These are phyloP conservation scores for Byssochlamys sp. DNA, from an alignment of 2,329 filamentous ascomycete genomes.

Conservation along the genomic window DNA sequence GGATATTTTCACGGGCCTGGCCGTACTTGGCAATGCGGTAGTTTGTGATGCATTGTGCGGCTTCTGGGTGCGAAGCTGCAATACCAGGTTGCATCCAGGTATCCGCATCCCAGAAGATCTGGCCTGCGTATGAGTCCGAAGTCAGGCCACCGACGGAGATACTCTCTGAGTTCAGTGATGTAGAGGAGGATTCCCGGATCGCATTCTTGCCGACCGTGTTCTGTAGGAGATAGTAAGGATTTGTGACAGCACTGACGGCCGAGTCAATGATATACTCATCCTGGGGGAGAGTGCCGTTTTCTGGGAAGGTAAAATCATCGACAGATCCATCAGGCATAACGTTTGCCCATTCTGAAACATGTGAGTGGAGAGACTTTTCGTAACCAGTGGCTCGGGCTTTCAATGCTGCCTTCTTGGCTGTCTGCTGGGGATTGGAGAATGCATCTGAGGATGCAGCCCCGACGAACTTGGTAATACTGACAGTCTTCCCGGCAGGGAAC, in stretches of 20 bases:
- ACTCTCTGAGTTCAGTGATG: constrained; percentile 50
- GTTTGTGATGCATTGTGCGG: constrained; percentile 54
- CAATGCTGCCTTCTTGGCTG: constrained; percentile 48
- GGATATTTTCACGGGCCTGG: constrained; percentile 53
- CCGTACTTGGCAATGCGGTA: constrained; percentile 51
- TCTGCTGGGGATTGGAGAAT: constrained; percentile 47
- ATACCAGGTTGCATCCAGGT: constrained; percentile 61
- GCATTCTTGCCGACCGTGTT: constrained; percentile 47
- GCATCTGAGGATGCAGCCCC: constrained; percentile 61
- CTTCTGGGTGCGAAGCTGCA: constrained; percentile 53
- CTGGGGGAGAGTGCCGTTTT: constrained; percentile 47
- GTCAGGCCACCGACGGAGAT: constrained; percentile 59
- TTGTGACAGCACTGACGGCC: constrained; percentile 39
- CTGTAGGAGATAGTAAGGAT: constrained; percentile 40
- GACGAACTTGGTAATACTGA: constrained; percentile 56
- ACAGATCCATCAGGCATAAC: constrained; percentile 54
- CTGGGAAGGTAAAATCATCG: constrained; percentile 51
- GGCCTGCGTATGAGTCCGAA: constrained; percentile 58
- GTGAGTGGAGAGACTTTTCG: constrained; percentile 44
- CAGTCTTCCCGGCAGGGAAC: constrained; percentile 44
- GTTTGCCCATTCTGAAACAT: constrained; percentile 52
- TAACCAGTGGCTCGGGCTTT: constrained; percentile 47
- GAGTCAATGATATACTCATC: constrained; percentile 49
- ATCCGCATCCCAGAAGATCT: constrained; percentile 58
- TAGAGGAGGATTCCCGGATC: constrained; percentile 40